Evolutionary conservation across 176 grass and related monocot genomes (phyloP).

Genomic region (Calamus simplicifolius): DNA sequence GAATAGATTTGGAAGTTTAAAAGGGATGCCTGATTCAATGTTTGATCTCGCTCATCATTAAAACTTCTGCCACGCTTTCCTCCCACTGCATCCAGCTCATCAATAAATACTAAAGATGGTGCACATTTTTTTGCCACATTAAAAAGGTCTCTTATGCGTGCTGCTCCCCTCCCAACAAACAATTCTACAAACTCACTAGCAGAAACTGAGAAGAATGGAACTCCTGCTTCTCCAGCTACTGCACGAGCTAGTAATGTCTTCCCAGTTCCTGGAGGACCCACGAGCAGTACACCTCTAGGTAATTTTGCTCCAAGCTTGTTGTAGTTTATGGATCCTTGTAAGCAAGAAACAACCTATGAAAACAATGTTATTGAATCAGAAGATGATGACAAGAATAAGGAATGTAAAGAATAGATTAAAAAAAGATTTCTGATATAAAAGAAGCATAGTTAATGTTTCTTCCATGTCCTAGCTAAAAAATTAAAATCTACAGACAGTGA

Average conservation of each 20-base stretch:
- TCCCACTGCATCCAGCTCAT: constrained; percentile 98
- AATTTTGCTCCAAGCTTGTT: constrained; percentile 91
- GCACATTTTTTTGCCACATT: constrained; percentile 86
- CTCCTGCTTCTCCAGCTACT: constrained; percentile 82
- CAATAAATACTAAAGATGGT: constrained; percentile 88
- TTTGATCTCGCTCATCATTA: constrained; percentile 90
- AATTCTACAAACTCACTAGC: constrained; percentile 96
- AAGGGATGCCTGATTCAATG: constrained; percentile 72
- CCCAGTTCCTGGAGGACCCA: constrained; percentile 89
- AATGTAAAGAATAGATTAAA: neutral
- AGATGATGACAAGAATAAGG: neutral
- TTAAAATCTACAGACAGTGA: too few species aligned
- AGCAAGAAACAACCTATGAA: constrained; percentile 72
- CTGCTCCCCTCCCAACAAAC: constrained; percentile 89
- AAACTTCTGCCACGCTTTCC: constrained; percentile 86
- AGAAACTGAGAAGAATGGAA: constrained; percentile 93
- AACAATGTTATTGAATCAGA: constrained; percentile 27
- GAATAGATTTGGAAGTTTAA: neutral
- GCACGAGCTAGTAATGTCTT: constrained; percentile 91
- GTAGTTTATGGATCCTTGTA: constrained; percentile 82
- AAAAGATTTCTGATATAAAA: neutral
- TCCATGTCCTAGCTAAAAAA: too few species aligned
- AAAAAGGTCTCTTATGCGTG: constrained; percentile 87
- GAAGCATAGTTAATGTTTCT: too few species aligned
- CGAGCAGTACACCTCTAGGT: constrained; percentile 83